These are phyloP conservation scores for Urtica urens DNA, from an alignment of 306 rosid species.

Conservation along the genomic window DNA sequence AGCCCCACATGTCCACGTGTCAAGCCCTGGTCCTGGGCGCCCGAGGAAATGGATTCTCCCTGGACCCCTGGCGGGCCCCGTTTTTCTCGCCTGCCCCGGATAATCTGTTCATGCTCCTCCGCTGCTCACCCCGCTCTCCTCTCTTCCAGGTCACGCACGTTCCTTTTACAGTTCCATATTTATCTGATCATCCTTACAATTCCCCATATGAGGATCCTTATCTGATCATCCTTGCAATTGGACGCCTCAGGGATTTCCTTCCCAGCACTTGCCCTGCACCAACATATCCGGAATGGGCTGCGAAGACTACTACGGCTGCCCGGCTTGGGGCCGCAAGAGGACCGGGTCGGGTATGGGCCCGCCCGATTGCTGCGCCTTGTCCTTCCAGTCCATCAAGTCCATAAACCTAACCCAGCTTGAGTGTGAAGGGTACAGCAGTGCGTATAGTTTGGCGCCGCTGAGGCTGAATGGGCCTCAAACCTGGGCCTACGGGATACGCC, in stretches of 20 bases:
- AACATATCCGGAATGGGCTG: slow-evolving; percentile 92
- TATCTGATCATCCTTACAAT: too few species aligned
- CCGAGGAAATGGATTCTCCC: slow-evolving; percentile 57
- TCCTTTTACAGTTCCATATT: too few species aligned
- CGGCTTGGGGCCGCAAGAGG: slow-evolving; percentile 74
- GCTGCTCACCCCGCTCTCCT: slow-evolving; percentile 78
- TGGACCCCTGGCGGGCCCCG: slow-evolving; percentile 74
- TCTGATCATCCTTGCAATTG: too few species aligned
- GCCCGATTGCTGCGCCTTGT: slow-evolving; percentile 69
- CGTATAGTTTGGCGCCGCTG: slow-evolving; percentile 74
- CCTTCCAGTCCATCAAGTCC: slow-evolving; percentile 61
- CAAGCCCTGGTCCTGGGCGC: slow-evolving; percentile 52
- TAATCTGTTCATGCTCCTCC: slow-evolving; percentile 83
- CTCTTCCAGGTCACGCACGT: too few species aligned
- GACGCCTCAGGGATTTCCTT: slow-evolving; percentile 88
- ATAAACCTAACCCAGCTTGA: slow-evolving; percentile 61
- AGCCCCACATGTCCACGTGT: slow-evolving; percentile 91
- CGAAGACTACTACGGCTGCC: slow-evolving; percentile 74
- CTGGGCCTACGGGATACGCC: slow-evolving; percentile 87
- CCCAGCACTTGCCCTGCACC: slow-evolving; percentile 74
- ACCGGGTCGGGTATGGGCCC: slow-evolving; percentile 60
- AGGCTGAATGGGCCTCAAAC: slow-evolving; percentile 55
- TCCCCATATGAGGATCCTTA: too few species aligned
- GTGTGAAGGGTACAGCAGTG: slow-evolving; percentile 92
- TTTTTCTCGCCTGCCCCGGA: slow-evolving; percentile 68